Conservation (phyloP, 2,329 filamentous ascomycete genomes). For the Talaromyces albobiverticillius region DNA sequence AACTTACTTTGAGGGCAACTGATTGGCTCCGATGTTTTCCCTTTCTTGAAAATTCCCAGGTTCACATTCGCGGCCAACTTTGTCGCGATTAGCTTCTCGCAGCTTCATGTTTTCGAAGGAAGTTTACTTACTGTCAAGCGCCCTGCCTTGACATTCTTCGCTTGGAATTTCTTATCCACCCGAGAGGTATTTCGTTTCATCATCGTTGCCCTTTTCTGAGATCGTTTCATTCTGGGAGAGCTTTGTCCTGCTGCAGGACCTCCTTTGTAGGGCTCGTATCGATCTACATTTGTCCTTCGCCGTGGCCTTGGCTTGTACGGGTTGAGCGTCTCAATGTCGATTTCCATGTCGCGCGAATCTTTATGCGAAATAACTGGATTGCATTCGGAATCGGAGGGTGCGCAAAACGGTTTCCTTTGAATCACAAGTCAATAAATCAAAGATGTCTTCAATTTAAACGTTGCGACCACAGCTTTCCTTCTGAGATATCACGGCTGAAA, state of each 20-base stretch:
- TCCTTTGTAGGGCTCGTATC: slow-evolving; percentile 48
- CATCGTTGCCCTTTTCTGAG: slow-evolving; percentile 23
- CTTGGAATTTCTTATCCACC: slow-evolving; percentile 54
- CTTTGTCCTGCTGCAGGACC: not conserved
- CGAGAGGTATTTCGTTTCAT: slow-evolving; percentile 38
- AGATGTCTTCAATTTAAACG: not conserved
- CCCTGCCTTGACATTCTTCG: slow-evolving; percentile 51
- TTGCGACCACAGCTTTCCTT: not conserved
- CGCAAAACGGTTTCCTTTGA: not conserved
- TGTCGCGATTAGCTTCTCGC: not conserved
- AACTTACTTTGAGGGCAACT: slow-evolving; percentile 21
- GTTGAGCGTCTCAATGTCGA: not conserved
- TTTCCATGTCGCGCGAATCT: not conserved
- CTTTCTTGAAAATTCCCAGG: slow-evolving; percentile 35
- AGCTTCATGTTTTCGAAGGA: not conserved
- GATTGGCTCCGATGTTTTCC: slow-evolving; percentile 31
- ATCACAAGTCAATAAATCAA: not conserved
- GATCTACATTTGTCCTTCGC: slow-evolving; percentile 55
- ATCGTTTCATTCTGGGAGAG: not conserved
- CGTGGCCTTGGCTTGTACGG: slow-evolving; percentile 52
- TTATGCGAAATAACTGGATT: not conserved
- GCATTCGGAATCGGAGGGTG: not conserved
- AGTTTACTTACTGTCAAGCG: slow-evolving; percentile 50
- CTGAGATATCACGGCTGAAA: not conserved
- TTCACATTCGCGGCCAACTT: slow-evolving; percentile 24